Evolutionary conservation across 371 early-diverging fungal species (phyloP).

Genomic region (Mucor plumbeus): DNA sequence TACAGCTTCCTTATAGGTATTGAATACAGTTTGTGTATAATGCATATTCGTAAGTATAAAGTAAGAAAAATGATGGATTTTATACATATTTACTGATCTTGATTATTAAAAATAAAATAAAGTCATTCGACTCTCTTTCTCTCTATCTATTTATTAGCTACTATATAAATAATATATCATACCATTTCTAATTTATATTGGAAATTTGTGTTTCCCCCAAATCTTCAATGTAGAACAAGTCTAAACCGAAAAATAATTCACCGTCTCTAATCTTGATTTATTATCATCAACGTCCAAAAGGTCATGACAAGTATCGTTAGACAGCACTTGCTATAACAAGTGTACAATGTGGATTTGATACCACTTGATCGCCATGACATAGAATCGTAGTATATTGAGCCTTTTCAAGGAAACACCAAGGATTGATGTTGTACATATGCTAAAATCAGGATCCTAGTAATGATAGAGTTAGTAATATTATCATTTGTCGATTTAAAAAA

Average conservation of each 20-base stretch:
- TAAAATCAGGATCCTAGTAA: neutral
- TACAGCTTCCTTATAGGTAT: no score
- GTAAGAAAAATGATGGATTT: no score
- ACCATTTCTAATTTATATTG: neutral
- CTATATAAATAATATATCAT: neutral
- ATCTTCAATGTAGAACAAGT: neutral
- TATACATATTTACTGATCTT: neutral
- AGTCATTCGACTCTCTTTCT: neutral
- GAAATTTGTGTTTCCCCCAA: neutral
- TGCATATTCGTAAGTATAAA: no score
- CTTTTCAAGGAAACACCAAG: neutral
- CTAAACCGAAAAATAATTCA: neutral
- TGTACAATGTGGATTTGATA: neutral
- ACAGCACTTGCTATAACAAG: neutral
- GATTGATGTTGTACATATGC: neutral
- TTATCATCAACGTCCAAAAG: neutral
- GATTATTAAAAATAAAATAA: neutral
- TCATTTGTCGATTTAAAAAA: neutral
- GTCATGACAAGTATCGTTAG: neutral
- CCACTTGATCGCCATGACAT: neutral
- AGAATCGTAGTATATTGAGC: neutral
- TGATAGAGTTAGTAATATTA: neutral
- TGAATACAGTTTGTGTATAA: no score
- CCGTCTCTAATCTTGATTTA: neutral
- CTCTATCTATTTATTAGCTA: no score